These are phyloP conservation scores for Setomelanomma holmii DNA, from an alignment of 2,329 filamentous ascomycete species.

Conservation along the genomic window DNA sequence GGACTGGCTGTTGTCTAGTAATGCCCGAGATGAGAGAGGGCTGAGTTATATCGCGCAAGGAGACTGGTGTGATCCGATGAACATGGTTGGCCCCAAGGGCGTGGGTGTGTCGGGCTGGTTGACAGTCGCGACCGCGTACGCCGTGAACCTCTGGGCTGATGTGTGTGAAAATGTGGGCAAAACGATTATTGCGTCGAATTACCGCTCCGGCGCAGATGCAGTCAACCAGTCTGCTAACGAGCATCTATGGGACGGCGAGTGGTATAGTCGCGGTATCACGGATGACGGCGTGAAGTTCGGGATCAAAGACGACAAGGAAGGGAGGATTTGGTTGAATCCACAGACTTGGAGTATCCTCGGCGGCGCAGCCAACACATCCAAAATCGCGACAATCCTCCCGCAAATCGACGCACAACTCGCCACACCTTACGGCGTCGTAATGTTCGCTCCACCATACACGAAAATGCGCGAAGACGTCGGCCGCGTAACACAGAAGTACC, in stretches of 20 bases:
- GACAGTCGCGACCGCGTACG: conserved; percentile 62
- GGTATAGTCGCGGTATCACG: conserved; percentile 66
- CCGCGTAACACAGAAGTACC: conserved; percentile 65
- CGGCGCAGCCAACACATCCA: conserved; percentile 56
- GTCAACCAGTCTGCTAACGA: conserved; percentile 61
- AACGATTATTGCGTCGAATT: conserved; percentile 53
- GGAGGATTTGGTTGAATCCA: conserved; percentile 66
- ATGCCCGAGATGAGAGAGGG: conserved; percentile 59
- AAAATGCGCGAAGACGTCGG: conserved; percentile 66
- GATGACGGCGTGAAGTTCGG: conserved; percentile 63
- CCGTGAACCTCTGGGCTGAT: conserved; percentile 61
- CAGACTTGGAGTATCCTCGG: conserved; percentile 64
- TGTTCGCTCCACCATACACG: conserved; percentile 64
- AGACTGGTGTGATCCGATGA: conserved; percentile 68
- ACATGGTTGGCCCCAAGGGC: conserved; percentile 68
- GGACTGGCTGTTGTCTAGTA: conserved; percentile 60
- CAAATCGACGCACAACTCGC: conserved; percentile 60
- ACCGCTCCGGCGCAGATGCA: conserved; percentile 53
- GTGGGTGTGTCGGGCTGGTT: conserved; percentile 66
- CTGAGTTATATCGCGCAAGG: conserved; percentile 66
- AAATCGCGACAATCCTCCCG: conserved; percentile 55
- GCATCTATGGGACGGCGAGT: conserved; percentile 64
- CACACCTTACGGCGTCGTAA: conserved; percentile 62
- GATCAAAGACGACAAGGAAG: conserved; percentile 58
- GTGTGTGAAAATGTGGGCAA: conserved; percentile 57